Evolutionary conservation across 2,329 filamentous ascomycete species (phyloP), one percentile per base, ranked within the genome.

Genomic region (Ophiocordyceps unilateralis): DNA sequence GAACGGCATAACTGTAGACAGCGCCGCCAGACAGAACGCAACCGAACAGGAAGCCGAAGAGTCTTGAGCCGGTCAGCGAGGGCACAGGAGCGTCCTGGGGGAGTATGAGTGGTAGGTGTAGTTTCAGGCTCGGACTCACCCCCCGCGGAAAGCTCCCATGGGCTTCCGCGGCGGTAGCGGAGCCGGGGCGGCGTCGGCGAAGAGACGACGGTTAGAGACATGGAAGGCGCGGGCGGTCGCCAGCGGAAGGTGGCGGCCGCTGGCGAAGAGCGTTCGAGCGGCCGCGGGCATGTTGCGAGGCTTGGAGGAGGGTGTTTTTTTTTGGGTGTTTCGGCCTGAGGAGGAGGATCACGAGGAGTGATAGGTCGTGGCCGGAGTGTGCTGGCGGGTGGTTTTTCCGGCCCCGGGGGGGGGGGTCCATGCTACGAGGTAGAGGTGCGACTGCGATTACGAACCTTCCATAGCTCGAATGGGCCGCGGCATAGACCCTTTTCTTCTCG

Each of bases 1-100:
- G 78, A 53, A 96, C 67, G 51, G 94, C 76, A 62, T 96, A 96
- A 61, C 85, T 87, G 68, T 95, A 96, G 53, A 93, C 82, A 45
- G 77, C 81, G 42, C 74, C 75, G 54, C 86, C 87, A 39, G 88
- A 80, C 42, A 86, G 68, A 40, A 83, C 80, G 48, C 83, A 79
- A 50, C 89, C 89, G 49, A 91, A 70, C 41, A 96, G 78, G 69
- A 96, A 96, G 42, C 89, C 89, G 55, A 94, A 86, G 46, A 95
- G 67, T 45, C 89, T 95, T 39, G 7, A 10, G 3, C 7, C 32
- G 41, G 36, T 41, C 19, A 12, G 20, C 14, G 28, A 41, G 3
- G 19, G 21, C 1, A 5, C 19, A 4, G 19, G 12, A 32, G 15
- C 26, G 17, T 26, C 20, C 7, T 7, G 28, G 14, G 19, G 23